phyloP scores from a whole-genome alignment of 208 protist species.

The Leishmania lainsoni region DNA sequence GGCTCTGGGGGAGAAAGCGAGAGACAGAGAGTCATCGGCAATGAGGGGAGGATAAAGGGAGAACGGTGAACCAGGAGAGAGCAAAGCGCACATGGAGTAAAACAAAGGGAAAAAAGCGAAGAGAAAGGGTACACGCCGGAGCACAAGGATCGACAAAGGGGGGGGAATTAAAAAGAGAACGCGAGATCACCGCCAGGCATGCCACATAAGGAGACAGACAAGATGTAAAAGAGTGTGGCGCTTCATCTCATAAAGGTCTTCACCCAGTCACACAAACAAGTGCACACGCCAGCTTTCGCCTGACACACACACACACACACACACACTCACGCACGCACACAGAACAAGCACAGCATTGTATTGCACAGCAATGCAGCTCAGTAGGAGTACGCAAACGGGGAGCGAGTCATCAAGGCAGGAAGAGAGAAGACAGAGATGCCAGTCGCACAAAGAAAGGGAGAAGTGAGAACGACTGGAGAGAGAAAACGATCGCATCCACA shows the following conservation, averaged over 20 bases:
- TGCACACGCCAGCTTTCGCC: neutral
- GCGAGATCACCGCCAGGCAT: neutral
- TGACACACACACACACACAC: neutral
- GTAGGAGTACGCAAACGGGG: neutral
- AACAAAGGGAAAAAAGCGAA: no score
- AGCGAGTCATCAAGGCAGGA: neutral
- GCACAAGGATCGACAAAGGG: no score
- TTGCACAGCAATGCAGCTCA: neutral
- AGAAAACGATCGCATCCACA: neutral
- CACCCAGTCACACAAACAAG: neutral
- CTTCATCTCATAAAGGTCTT: neutral
- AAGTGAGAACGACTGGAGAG: neutral
- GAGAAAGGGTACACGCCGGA: no score
- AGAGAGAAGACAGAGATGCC: neutral
- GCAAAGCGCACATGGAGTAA: no score
- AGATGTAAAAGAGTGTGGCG: neutral
- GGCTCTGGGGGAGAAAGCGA: neutral
- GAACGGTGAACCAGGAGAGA: neutral
- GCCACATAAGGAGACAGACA: neutral
- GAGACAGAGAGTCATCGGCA: conserved; percentile 6
- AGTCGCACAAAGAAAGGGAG: neutral
- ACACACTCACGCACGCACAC: neutral
- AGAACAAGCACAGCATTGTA: neutral
- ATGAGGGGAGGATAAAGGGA: neutral
- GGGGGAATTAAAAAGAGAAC: neutral